Evolutionary conservation across 2,329 filamentous ascomycete genomes (phyloP), one percentile per base, ranked within the genome.

Genomic region (Penicillium sumatraense): DNA sequence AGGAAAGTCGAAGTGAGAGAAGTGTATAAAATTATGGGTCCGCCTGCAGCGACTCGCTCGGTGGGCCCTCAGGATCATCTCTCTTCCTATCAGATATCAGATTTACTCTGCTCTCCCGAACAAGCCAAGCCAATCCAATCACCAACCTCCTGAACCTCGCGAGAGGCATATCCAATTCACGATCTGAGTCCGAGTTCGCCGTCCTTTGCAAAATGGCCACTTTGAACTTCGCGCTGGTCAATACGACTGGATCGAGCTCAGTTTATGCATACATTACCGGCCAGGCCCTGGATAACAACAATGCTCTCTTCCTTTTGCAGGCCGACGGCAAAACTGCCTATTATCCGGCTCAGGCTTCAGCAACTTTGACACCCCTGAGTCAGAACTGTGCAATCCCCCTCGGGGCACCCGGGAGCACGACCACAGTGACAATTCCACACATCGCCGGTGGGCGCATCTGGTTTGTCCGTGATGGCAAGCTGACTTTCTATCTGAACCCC

Each of bases 181-280:
- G n/a, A n/a, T n/a, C n/a, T n/a, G n/a, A n/a, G n/a, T n/a, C n/a
- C n/a, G n/a, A n/a, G n/a, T n/a, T n/a, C n/a, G 35, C 23, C 5
- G 2, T n/a, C 3, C 23, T 10, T 4, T 13, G 13, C 52, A 54
- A 20, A 21, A 66, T 65, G 64, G 44, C 67, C 13, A 86, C 82
- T 8, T 75, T 90, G 42, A 78, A 83, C 49, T 81, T 91, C 55
- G 81, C 83, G 10, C 73, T 92, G 18, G 78, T 82, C 63, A 92
- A 92, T 75, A 83, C 84, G 63, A 89, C 87, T 1, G 75, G 75
- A 26, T 86, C 87, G 1, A 74, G 77, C 49, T 81, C 74, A 29
- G 82, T 86, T 40, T 91, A 84, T 65, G 89, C 86, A 18, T 89
- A 90, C 70, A 82, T 95, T 66, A 92, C 87, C 1, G 89, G 89